Percentiles rank a stretch among this genome's conserved stretches.
Evolutionary conservation across 2,329 filamentous ascomycete genomes (phyloP).

Genomic region (Aureobasidium zeae): DNA sequence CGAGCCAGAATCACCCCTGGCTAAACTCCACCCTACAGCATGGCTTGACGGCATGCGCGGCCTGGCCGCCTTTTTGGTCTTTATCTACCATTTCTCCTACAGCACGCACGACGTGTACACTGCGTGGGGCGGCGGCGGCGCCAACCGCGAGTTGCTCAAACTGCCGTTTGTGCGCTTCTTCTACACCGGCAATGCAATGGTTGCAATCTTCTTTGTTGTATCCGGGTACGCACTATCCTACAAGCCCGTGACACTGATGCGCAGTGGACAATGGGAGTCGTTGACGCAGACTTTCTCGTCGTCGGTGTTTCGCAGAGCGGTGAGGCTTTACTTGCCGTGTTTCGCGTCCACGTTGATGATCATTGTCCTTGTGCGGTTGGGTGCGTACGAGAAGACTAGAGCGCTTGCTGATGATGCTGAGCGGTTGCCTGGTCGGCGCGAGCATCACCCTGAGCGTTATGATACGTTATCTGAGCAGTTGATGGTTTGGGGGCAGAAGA

Average conservation of each 20-base stretch:
- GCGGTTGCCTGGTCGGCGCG: slow-evolving; percentile 7
- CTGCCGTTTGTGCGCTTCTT: slow-evolving; percentile 47
- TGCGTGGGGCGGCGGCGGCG: slow-evolving; percentile 12
- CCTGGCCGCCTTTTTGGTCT: slow-evolving; percentile 20
- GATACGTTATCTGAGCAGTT: slow-evolving; percentile 16
- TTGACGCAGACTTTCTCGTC: slow-evolving; percentile 19
- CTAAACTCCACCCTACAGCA: slow-evolving; percentile 18
- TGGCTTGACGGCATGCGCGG: slow-evolving; percentile 22
- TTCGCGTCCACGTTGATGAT: slow-evolving; percentile 19
- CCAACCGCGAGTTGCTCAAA: slow-evolving; percentile 28
- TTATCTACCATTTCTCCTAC: slow-evolving; percentile 19
- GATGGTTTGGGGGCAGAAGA: slow-evolving; percentile 28
- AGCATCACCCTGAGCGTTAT: slow-evolving; percentile 10
- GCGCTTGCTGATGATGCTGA: slow-evolving; percentile 15
- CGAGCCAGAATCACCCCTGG: too few species aligned
- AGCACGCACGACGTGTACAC: slow-evolving; percentile 14
- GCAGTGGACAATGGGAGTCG: slow-evolving; percentile 21
- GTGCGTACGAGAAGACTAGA: slow-evolving; percentile 16
- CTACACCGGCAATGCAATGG: slow-evolving; percentile 47
- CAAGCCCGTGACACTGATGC: slow-evolving; percentile 19
- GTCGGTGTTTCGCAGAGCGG: slow-evolving; percentile 18
- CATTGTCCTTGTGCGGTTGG: background rate
- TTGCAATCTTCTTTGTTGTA: slow-evolving; percentile 54
- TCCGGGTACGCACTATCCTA: slow-evolving; percentile 53
- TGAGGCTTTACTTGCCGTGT: slow-evolving; percentile 20